Base-by-base conservation (phyloP, 1,139 yeast species). In the Spencermartinsiella ligniputridi region DNA sequence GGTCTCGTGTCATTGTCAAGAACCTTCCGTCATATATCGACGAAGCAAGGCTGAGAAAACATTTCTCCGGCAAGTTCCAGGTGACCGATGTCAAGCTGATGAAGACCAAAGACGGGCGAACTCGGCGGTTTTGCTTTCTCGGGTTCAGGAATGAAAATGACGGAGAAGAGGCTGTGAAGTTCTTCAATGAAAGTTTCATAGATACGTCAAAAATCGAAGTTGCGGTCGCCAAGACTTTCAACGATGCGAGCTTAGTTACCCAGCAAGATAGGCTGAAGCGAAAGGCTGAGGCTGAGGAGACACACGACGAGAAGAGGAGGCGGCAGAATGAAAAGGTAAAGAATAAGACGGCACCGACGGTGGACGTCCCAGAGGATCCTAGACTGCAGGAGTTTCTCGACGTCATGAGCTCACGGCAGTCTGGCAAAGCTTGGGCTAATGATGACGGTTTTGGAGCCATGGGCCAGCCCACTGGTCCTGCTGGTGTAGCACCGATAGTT, bases 1-100 rank as follows among this genome's bases (percentile, higher is more conserved):
- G 62, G 96, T 90, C 98, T 34, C 84, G 99, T 67, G 75, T 94
- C 48, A 92, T 92, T 56, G 96, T 94, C n/a, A 94, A 88, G 64
- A 95, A 95, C 37, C 72, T 92, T 47, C 98, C 99, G 19, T 71
- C 74, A 52, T 86, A 86, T 61, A 76, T 81, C 50, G 79, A 83
- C 1, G 97, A 92, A 61, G 89, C 79, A 2, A 80, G 84, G 53
- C 69, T 92, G 49, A 73, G 74, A 50, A 76, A 75, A 21, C 92
- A 83, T 61, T 92, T 92, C 61, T 63, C 74, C 29, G 71, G 80
- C 53, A 79, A 79, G 41, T 55, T 56, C 20, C 63, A 64, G 18
- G 87, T 89, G 22, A 87, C 97, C 1, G 98, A 92, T 72, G 92
- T 87, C 38, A 88, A 85, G 63, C 71, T 92, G 39, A 78, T 89